These are phyloP conservation scores for Pythium rhizo-oryzae DNA, from an alignment of 352 stramenopile species.

Conservation along the genomic window DNA sequence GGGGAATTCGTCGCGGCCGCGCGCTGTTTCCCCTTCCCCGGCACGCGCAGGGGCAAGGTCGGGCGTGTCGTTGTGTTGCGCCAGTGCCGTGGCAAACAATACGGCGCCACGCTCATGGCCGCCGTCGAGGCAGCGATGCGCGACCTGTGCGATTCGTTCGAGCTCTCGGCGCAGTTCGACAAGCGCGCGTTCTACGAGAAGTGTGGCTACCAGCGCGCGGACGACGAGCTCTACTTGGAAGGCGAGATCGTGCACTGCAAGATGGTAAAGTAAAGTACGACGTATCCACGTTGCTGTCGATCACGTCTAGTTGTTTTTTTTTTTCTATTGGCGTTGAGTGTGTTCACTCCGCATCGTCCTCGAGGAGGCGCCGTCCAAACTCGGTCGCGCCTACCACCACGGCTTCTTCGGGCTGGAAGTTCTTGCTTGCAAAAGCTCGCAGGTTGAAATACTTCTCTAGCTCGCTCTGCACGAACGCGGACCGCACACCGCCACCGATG, in stretches of 20 bases:
- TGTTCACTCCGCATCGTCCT: constrained; percentile 14
- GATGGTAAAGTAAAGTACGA: constrained; percentile 21
- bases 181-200: constrained; percentile 72
- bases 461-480: constrained; percentile 50
- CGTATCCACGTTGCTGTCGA: too few relatives aligned
- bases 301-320: too few relatives aligned
- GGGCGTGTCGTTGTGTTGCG: constrained; percentile 57
- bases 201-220: constrained; percentile 57
- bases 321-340: too few relatives aligned
- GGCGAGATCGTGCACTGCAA: constrained; percentile 53
- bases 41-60: constrained; percentile 45
- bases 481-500: constrained; percentile 55
- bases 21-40: constrained; percentile 39
- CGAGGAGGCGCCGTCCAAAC: constrained; percentile 47
- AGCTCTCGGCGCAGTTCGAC: constrained; percentile 51
- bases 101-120: constrained; percentile 46
- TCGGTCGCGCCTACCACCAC: constrained; percentile 62
- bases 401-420: constrained; percentile 60
- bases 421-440: constrained; percentile 48
- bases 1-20: constrained; percentile 56
- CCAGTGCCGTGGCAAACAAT: constrained; percentile 58
- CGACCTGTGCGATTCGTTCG: constrained; percentile 37
- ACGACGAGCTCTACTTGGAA: constrained; percentile 58
- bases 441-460: constrained; percentile 56
- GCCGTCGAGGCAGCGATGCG: constrained; percentile 37